These are phyloP conservation scores for Xerocomus nothofagi DNA, from an alignment of 1,284 basidiomycete species.

Conservation along the genomic window DNA sequence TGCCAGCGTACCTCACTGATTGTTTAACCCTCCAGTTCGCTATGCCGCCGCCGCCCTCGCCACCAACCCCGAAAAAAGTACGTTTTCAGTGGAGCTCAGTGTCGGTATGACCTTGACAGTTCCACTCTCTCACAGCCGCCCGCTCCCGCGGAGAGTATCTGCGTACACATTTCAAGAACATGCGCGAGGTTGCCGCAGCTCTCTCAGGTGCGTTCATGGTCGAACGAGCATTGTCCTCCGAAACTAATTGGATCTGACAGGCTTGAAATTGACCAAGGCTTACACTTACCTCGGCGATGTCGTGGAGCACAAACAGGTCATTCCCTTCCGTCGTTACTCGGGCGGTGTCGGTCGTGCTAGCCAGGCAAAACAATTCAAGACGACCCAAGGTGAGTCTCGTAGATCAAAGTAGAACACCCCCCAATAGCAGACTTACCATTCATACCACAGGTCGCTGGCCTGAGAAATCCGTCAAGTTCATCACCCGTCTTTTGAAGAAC, in stretches of 20 bases:
- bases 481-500: conserved; percentile 95
- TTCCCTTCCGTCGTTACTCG: conserved; percentile 96
- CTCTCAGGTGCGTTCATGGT: conserved; percentile 63
- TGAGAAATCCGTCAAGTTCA: conserved; percentile 97
- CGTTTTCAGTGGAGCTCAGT: conserved; percentile 32
- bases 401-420: not conserved
- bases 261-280: conserved; percentile 94
- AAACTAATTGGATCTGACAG: conserved; percentile 40
- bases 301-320: conserved; percentile 94
- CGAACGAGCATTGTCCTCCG: not conserved
- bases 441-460: conserved; percentile 93
- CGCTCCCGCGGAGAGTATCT: conserved; percentile 95
- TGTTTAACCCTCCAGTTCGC: conserved; percentile 59
- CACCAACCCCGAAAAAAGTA: conserved; percentile 92
- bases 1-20: conserved; percentile 9
- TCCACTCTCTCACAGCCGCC: conserved; percentile 58
- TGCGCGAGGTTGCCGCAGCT: conserved; percentile 92
- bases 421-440: conserved; percentile 1
- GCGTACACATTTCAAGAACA: conserved; percentile 99
- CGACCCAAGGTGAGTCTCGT: conserved; percentile 83
- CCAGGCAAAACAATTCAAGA: conserved; percentile 97
- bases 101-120: conserved; percentile 16
- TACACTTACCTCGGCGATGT: conserved; percentile 95
- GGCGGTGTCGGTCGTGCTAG: conserved; percentile 97
- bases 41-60: conserved; percentile 86